These are phyloP conservation scores for Nakazawaea wyomingensis DNA, from an alignment of 805 yeast species.

Conservation along the genomic window DNA sequence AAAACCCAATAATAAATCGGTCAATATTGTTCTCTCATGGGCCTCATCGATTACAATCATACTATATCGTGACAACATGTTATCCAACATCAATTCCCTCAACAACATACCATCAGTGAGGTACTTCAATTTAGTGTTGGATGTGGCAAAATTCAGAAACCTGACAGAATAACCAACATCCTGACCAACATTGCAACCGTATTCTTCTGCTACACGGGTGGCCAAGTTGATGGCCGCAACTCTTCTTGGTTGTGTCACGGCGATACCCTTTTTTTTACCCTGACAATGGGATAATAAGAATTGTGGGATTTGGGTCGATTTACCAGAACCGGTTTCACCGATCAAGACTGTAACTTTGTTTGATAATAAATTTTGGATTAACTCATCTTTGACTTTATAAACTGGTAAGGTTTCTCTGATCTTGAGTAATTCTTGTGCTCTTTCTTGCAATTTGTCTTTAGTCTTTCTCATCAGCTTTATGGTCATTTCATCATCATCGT, in stretches of 20 bases:
- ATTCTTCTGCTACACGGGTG: slow-evolving; percentile 84
- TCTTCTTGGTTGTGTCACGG: slow-evolving; percentile 95
- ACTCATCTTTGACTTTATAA: slow-evolving; percentile 60
- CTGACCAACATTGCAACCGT: slow-evolving; percentile 69
- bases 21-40: slow-evolving; percentile 90
- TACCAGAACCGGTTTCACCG: slow-evolving; percentile 98
- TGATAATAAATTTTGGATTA: slow-evolving; percentile 46
- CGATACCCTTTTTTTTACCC: slow-evolving; percentile 45
- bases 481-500: slow-evolving; percentile 16
- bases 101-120: slow-evolving; percentile 97
- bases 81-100: slow-evolving; percentile 82
- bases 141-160: slow-evolving; percentile 64
- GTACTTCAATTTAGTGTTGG: slow-evolving; percentile 69
- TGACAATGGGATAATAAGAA: slow-evolving; percentile 53
- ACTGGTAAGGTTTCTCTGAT: slow-evolving; percentile 67
- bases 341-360: slow-evolving; percentile 75
- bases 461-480: slow-evolving; percentile 19
- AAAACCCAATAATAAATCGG: slow-evolving; percentile 88
- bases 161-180: slow-evolving; percentile 92
- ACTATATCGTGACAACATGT: slow-evolving; percentile 55
- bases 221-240: slow-evolving; percentile 97
- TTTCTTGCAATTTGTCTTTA: slow-evolving; percentile 28
- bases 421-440: slow-evolving; percentile 39
- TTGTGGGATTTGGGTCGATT: slow-evolving; percentile 95
- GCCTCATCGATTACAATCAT: slow-evolving; percentile 92